phyloP scores from a whole-genome alignment of 2,329 filamentous ascomycete species.

The Fusarium coffeatum region DNA sequence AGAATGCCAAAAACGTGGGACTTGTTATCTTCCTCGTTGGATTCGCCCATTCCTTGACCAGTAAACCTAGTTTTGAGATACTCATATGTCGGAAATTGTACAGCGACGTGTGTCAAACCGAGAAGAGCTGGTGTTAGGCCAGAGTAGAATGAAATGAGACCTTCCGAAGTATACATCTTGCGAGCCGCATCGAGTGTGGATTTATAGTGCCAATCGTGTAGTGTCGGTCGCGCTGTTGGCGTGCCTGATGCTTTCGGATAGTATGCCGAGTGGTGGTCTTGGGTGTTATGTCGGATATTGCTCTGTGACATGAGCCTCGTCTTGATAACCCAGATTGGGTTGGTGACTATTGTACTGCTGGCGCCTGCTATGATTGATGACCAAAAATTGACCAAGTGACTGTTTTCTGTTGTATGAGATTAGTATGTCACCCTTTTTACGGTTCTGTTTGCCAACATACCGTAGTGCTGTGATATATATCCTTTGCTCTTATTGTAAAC shows the following conservation, averaged over 20 bases:
- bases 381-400: slow-evolving; percentile 83
- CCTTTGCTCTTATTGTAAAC: slow-evolving; percentile 92
- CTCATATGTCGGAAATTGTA: slow-evolving; percentile 97
- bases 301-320: slow-evolving; percentile 97
- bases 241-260: slow-evolving; percentile 64
- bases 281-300: slow-evolving; percentile 54
- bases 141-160: slow-evolving; percentile 91
- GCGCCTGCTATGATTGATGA: slow-evolving; percentile 91
- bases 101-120: slow-evolving; percentile 92
- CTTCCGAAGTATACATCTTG: slow-evolving; percentile 96
- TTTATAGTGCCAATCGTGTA: slow-evolving; percentile 90
- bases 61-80: slow-evolving; percentile 92
- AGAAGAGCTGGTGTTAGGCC: slow-evolving; percentile 92
- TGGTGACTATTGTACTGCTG: slow-evolving; percentile 93
- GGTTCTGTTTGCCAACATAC: slow-evolving; percentile 54
- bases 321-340: slow-evolving; percentile 99
- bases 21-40: slow-evolving; percentile 53
- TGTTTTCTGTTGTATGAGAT: slow-evolving; percentile 67
- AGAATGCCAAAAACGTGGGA: slow-evolving; percentile 86
- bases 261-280: slow-evolving; percentile 57
- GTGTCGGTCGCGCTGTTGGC: slow-evolving; percentile 64
- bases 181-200: slow-evolving; percentile 90
- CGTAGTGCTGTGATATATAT: slow-evolving; percentile 74
- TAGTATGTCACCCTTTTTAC: slow-evolving; percentile 13
- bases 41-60: slow-evolving; percentile 84